phyloP scores from a whole-genome alignment of 306 rosid genomes.

The Fragaria vesca region DNA sequence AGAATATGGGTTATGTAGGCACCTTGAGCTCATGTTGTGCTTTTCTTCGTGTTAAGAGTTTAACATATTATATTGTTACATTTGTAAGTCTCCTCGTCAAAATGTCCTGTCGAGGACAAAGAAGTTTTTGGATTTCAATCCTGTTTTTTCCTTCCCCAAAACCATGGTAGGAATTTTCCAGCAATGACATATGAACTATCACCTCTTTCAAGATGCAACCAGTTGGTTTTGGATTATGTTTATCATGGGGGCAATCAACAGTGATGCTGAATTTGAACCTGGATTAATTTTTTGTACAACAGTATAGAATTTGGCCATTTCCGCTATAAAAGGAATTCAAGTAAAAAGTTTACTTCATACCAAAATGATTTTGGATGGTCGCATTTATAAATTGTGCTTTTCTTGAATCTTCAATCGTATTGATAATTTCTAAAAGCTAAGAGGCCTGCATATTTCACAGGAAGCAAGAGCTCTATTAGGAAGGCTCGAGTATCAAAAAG shows the following conservation, averaged over 20 bases:
- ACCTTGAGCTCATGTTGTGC: background rate
- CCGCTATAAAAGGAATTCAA: background rate
- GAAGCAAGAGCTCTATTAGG: constrained; percentile 97
- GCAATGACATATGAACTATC: background rate
- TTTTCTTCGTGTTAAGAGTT: background rate
- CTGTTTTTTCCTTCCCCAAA: background rate
- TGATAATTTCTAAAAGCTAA: constrained; percentile 20
- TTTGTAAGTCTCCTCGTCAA: background rate
- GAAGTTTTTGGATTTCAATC: background rate
- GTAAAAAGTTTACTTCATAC: background rate
- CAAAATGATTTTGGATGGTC: background rate
- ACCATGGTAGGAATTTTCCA: constrained; percentile 1
- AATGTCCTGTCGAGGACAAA: background rate
- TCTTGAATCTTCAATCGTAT: constrained; percentile 1
- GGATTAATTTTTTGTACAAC: background rate
- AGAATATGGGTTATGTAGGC: background rate
- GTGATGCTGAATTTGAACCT: background rate
- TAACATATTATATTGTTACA: background rate
- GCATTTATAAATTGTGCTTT: constrained; percentile 16
- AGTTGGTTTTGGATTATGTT: background rate
- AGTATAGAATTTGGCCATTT: background rate
- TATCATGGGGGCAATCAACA: background rate
- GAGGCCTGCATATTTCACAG: constrained; percentile 34
- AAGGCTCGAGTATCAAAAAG: constrained; percentile 91
- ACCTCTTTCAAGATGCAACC: background rate